Evolutionary conservation across 768 basidiomycete species (phyloP).

Genomic region (Kwoniella europaea): DNA sequence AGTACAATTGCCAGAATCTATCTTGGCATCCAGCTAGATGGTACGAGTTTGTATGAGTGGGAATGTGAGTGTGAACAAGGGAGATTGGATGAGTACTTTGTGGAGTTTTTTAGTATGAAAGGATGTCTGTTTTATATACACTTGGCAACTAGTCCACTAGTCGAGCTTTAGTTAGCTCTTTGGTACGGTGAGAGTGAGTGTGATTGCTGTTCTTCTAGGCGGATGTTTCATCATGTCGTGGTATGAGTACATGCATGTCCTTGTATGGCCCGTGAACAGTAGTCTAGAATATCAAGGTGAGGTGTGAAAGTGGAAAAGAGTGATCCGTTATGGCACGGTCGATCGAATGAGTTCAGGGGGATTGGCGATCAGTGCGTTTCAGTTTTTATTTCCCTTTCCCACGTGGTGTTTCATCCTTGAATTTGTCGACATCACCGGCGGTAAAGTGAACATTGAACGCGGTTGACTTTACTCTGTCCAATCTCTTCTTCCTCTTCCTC

Average conservation of each 20-base stretch:
- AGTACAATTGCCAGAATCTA: too few species aligned
- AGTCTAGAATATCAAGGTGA: neutral
- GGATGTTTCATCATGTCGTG: neutral
- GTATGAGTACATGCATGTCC: neutral
- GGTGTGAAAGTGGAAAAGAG: neutral
- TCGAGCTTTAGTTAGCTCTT: neutral
- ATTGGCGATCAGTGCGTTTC: constrained; percentile 12
- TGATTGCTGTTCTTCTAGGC: neutral
- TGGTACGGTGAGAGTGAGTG: neutral
- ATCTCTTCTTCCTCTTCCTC: neutral
- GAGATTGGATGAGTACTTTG: too few species aligned
- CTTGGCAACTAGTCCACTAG: neutral
- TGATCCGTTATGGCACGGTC: neutral
- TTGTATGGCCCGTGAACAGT: neutral
- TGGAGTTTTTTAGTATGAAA: neutral
- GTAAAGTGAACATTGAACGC: neutral
- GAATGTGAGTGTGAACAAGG: too few species aligned
- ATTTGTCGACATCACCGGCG: neutral
- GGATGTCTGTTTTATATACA: neutral
- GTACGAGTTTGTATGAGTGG: too few species aligned
- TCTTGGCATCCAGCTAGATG: too few species aligned
- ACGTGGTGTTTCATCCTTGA: neutral
- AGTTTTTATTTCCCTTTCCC: neutral
- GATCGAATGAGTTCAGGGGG: neutral
- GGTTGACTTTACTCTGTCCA: neutral